Conservation (phyloP, 805 yeast genomes). For the Pichia eremophila region DNA sequence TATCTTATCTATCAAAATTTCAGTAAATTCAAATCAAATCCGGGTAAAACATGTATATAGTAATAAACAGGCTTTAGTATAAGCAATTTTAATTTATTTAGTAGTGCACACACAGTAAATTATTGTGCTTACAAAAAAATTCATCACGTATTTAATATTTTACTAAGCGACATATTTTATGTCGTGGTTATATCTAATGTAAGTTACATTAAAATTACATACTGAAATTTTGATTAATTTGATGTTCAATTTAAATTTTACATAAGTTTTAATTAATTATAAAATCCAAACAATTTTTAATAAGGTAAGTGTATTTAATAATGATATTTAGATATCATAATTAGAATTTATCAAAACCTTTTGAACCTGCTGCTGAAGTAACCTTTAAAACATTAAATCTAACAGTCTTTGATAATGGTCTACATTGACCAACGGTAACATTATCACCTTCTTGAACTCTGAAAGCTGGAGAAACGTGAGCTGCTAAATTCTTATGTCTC, state of each 20-base stretch:
- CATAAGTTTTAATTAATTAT: not conserved
- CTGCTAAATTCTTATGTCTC: conserved; percentile 99
- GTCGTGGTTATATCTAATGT: no score
- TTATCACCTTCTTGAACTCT: conserved; percentile 98
- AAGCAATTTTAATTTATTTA: no score
- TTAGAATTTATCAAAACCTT: conserved; percentile 97
- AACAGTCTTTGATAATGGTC: conserved; percentile 99
- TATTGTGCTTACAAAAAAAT: no score
- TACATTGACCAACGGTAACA: conserved; percentile 99
- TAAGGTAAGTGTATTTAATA: no score
- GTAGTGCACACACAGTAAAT: no score
- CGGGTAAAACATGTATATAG: not conserved
- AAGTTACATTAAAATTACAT: no score
- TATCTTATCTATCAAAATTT: not conserved
- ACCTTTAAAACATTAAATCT: conserved; percentile 99
- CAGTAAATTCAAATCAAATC: not conserved
- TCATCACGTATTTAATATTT: no score
- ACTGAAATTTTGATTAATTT: no score
- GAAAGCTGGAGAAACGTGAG: conserved; percentile 99
- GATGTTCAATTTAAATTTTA: not conserved
- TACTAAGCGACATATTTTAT: no score
- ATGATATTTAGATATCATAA: not conserved
- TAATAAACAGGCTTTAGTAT: no score
- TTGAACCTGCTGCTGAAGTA: conserved; percentile 76
- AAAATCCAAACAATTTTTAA: not conserved